A percentile compares a stretch with the other conserved stretches of the same genome.
These are phyloP conservation scores for Termitomyces sp. DNA, from an alignment of 768 basidiomycete species.

Conservation along the genomic window DNA sequence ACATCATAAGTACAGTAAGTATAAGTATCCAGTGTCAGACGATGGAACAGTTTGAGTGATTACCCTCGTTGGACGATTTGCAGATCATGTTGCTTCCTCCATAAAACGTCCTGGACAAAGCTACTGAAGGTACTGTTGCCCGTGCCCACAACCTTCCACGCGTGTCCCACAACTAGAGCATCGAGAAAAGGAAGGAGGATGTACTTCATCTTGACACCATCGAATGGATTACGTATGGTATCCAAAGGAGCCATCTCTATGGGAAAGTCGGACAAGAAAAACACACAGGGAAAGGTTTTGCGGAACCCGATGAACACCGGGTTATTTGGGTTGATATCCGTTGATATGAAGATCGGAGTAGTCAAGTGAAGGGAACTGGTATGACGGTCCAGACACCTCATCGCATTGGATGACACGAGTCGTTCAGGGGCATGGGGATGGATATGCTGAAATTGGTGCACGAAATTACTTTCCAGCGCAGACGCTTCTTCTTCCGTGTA, in stretches of 20 bases:
- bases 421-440: not conserved
- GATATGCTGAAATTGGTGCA: not conserved
- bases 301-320: constrained; percentile 42
- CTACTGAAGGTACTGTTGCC: constrained; percentile 73
- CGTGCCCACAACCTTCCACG: constrained; percentile 60
- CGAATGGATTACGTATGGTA: constrained; percentile 38
- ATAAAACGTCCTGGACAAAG: constrained; percentile 66
- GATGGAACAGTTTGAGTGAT: not conserved
- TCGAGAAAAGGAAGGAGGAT: constrained; percentile 66
- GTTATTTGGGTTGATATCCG: constrained; percentile 44
- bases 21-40: too few relatives aligned
- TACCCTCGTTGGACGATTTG: constrained; percentile 49
- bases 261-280: constrained; percentile 53
- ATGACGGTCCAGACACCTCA: constrained; percentile 39
- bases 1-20: too few relatives aligned
- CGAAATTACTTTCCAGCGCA: constrained; percentile 22
- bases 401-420: not conserved
- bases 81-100: constrained; percentile 54
- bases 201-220: constrained; percentile 41
- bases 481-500: constrained; percentile 33
- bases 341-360: constrained; percentile 62
- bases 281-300: constrained; percentile 60
- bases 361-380: constrained; percentile 35
- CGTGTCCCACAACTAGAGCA: constrained; percentile 62
- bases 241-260: constrained; percentile 26